phyloP scores from a whole-genome alignment of 2,329 filamentous ascomycete genomes.

The Fusarium sp. region DNA sequence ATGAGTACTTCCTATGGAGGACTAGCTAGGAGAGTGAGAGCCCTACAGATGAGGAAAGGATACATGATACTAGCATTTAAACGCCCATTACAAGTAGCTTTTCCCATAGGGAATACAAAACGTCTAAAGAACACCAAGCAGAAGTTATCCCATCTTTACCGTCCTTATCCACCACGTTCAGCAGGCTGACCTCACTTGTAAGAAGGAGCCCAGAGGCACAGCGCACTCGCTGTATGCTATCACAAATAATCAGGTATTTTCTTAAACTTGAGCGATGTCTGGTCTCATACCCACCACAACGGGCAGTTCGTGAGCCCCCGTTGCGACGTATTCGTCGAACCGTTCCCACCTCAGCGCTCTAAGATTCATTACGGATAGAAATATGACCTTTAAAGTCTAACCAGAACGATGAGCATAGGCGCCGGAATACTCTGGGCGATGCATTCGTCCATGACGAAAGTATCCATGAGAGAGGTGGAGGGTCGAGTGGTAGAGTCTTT shows the following conservation, averaged over 20 bases:
- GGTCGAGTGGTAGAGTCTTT: background rate
- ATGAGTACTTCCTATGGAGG: background rate
- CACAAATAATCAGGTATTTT: background rate
- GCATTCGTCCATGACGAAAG: background rate
- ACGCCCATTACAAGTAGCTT: fast-evolving
- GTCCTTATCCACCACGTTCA: no score
- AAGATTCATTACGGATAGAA: background rate
- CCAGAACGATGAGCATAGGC: background rate
- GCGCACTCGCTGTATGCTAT: background rate
- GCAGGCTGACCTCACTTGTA: background rate
- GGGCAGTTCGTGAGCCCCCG: background rate
- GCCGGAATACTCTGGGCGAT: fast-evolving
- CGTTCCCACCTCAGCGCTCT: fast-evolving
- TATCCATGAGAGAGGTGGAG: background rate
- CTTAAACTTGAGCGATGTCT: fast-evolving
- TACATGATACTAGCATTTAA: background rate
- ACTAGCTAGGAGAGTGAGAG: background rate
- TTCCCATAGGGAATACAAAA: fast-evolving
- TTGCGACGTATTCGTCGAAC: background rate
- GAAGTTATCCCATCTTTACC: background rate
- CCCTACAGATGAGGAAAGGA: background rate
- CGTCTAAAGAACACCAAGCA: background rate
- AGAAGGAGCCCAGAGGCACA: background rate
- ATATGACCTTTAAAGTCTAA: background rate
- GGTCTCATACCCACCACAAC: background rate